Evolutionary conservation across 352 stramenopile genomes (phyloP), one percentile per base, ranked within the genome.

Genomic region (Phytophthora tubulina): DNA sequence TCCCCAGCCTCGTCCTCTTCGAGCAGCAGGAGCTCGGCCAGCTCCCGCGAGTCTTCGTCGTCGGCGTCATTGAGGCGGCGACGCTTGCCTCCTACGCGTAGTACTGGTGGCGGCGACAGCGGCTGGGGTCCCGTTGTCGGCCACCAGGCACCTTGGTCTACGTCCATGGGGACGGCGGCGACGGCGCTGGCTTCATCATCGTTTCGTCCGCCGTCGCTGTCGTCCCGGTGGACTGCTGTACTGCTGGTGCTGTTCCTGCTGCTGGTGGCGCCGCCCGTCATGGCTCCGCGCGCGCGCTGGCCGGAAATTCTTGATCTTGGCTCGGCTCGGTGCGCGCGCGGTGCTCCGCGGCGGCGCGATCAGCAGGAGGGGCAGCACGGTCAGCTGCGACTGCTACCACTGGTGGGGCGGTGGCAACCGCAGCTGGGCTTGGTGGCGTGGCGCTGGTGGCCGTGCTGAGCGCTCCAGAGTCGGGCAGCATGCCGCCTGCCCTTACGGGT

Each of bases 131-230:
- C 38, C 4, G 38, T 3, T 44, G 38, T 44, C 49, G n/a, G 49
- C 13, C 27, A 39, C 13, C 31, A 15, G 13, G 49, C 15, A 21
- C 14, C 49, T 21, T 32, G 13, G 31, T 56, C 49, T 7, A 56
- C 49, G 49, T 56, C 49, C 49, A 56, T 56, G 49, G 49, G 48
- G 27, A 55, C 48, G 17, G 31, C 48, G 4, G 32, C 30, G 27
- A 31, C 48, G 4, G 10, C 48, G 1, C 1, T 9, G 4, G 11
- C 38, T 6, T 44, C 38, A 17, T 44, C 9, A 14, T 44, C 38
- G 11, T 44, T 1, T 4, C 15, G 8, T 3, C 4, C 15, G 38
- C 8, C 38, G 38, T 44, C 38, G 4, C 15, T 17, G 13, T 21
- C 39, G 13, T 46, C 39, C 39, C 14, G 13, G 2, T 46, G 39